Evolutionary conservation across 495 filamentous ascomycete species (phyloP), one percentile per base, ranked within the genome.

Genomic region (Penicillium roqueforti): DNA sequence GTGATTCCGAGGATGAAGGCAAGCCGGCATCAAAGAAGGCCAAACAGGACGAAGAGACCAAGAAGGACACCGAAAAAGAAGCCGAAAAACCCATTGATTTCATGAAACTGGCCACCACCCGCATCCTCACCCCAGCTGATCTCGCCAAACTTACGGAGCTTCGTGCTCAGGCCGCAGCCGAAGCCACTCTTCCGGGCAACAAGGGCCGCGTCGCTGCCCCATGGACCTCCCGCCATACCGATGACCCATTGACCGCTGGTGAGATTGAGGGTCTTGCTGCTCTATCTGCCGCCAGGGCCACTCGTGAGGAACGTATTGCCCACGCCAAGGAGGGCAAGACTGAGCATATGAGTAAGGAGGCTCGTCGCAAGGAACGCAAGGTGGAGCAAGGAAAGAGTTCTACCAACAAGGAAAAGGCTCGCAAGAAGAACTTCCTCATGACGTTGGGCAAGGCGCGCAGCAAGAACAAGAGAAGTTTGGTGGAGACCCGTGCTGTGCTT

Each of bases 341-440:
- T 0, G 81, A 91, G 60, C 87, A 91, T 72, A 90, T 90, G 78
- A 86, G 83, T 54, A 89, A 87, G 54, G 83, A 87, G 50, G 89
- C 90, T 8, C 83, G 83, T 63, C 79, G 87, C 45, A 88, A 91
- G 74, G 80, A 89, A 68, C 87, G 88, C 71, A 95, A 95, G 79
- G 82, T 84, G 59, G 80, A 83, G 14, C 82, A 91, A 74, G 89
- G 91, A 54, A 97, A 97, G 80, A 92, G 87, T 70, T 89, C 88
- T 4, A 99, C 93, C 60, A 99, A 99, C 74, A 89, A 88, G 79
- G 95, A 99, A 79, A 99, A 99, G 80, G 84, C 87, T 25, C 77
- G 92, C 47, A 87, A 85, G 77, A 97, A 99, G 84, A 97, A 97
- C 68, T 95, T 97, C 70, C 66, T 97, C 62, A 99, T 99, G 95